Evolutionary conservation across 768 basidiomycete species (phyloP).

Genomic region (Tulasnella sp.): DNA sequence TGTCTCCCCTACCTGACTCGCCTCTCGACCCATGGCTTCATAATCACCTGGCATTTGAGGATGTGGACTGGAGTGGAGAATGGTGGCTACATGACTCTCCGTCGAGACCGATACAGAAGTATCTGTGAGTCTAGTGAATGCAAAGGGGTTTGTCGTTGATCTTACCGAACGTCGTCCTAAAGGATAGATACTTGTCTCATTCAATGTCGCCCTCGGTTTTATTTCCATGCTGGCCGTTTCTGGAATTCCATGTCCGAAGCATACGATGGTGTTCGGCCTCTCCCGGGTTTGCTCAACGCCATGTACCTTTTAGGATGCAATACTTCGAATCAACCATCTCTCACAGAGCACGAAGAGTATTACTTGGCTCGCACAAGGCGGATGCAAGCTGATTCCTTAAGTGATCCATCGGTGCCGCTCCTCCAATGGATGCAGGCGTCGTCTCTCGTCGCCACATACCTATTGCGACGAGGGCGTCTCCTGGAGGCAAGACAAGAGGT

Average conservation of each 20-base stretch:
- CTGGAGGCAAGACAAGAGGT: constrained; percentile 17
- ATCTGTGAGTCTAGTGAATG: neutral
- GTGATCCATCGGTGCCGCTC: constrained; percentile 3
- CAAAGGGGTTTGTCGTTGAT: too few species aligned
- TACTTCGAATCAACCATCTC: constrained; percentile 7
- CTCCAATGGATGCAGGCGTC: constrained; percentile 16
- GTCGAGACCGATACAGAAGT: neutral
- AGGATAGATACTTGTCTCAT: constrained; percentile 6
- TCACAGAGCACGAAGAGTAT: neutral
- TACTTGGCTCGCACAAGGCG: constrained; percentile 9
- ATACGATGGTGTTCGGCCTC: neutral
- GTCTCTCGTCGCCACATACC: constrained; percentile 15
- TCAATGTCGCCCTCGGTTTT: neutral
- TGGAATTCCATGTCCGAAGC: neutral
- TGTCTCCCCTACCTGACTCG: too few species aligned
- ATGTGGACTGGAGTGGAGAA: constrained; percentile 6
- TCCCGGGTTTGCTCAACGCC: constrained; percentile 17
- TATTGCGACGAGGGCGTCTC: constrained; percentile 7
- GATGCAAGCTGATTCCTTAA: constrained; percentile 8
- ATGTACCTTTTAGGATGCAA: constrained; percentile 19
- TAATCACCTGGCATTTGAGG: neutral
- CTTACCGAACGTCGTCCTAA: neutral
- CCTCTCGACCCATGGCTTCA: too few species aligned
- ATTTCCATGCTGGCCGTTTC: constrained; percentile 11
- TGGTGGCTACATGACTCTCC: constrained; percentile 11